These are phyloP conservation scores for Neocatenulostroma microsporum DNA, from an alignment of 2,329 filamentous ascomycete species.

Conservation along the genomic window DNA sequence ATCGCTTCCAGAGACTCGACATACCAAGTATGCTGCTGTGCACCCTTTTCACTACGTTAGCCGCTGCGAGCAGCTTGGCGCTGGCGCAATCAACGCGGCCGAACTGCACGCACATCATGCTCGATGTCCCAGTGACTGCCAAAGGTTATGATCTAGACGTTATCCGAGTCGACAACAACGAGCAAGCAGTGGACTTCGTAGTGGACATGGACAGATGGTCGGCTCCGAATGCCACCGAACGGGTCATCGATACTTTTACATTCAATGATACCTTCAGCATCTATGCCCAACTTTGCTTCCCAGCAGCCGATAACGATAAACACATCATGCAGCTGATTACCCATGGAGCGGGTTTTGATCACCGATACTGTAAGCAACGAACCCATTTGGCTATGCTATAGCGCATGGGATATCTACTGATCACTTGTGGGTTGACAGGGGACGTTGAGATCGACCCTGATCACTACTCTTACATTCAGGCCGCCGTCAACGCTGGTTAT, in stretches of 20 bases:
- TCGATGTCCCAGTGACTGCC: not conserved
- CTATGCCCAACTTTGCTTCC: constrained; percentile 12
- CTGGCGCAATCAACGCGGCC: too few relatives aligned
- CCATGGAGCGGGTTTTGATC: constrained; percentile 33
- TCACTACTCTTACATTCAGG: constrained; percentile 10
- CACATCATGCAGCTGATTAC: constrained; percentile 33
- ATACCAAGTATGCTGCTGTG: too few relatives aligned
- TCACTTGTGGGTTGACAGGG: constrained; percentile 8
- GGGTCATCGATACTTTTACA: constrained; percentile 10
- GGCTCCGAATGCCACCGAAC: not conserved
- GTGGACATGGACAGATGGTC: not conserved
- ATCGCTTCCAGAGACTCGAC: too few relatives aligned
- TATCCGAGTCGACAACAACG: constrained; percentile 1
- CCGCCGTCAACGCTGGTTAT: constrained; percentile 8
- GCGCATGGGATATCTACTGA: not conserved
- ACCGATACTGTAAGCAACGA: constrained; percentile 30
- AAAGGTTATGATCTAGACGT: constrained; percentile 1
- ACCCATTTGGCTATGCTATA: too few relatives aligned
- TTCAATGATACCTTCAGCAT: constrained; percentile 12
- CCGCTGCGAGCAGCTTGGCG: too few relatives aligned
- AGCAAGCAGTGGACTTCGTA: not conserved
- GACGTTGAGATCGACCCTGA: constrained; percentile 26
- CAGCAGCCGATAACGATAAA: constrained; percentile 1
- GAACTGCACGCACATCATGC: too few relatives aligned
- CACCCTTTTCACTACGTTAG: too few relatives aligned